Conservation (phyloP, 2,329 filamentous ascomycete genomes). For the Penicillium sp. region DNA sequence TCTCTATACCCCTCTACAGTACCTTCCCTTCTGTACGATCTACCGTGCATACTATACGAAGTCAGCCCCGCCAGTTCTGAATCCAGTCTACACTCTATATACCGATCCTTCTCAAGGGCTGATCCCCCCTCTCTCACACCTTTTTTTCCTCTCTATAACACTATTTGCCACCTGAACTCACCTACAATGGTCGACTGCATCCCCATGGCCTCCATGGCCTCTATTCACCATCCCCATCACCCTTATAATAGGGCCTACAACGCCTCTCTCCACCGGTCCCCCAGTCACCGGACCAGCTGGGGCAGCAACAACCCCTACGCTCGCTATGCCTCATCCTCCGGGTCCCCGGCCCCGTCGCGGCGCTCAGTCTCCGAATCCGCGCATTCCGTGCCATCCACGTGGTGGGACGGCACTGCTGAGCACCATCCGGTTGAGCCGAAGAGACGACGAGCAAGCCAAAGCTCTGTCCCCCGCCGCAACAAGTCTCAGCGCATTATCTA, state of each 20-base stretch:
- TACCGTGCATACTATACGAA: conserved; percentile 7
- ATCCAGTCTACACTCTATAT: conserved; percentile 4
- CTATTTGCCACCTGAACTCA: background rate
- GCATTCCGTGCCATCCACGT: conserved; percentile 17
- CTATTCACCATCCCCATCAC: conserved; percentile 20
- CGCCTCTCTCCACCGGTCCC: background rate
- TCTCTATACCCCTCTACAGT: background rate
- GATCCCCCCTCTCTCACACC: background rate
- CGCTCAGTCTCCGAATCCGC: conserved; percentile 23
- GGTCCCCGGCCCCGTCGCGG: conserved; percentile 11
- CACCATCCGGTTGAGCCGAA: conserved; percentile 25
- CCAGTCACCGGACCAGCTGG: conserved; percentile 3
- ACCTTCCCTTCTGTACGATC: conserved; percentile 8
- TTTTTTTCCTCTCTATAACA: background rate
- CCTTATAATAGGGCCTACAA: conserved; percentile 9
- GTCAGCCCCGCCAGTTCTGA: conserved; percentile 9
- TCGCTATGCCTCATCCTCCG: conserved; percentile 25
- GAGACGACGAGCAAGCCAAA: conserved; percentile 16
- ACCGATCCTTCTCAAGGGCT: conserved; percentile 4
- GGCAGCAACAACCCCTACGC: conserved; percentile 27
- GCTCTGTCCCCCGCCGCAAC: conserved; percentile 15
- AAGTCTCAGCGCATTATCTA: conserved; percentile 14
- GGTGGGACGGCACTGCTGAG: conserved; percentile 25
- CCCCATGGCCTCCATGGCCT: conserved; percentile 18
- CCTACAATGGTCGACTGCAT: conserved; percentile 19